A percentile compares a stretch with the other conserved stretches of the same genome.
Evolutionary conservation across 2,329 filamentous ascomycete genomes (phyloP).

Genomic region (Macrophomina phaseolina): DNA sequence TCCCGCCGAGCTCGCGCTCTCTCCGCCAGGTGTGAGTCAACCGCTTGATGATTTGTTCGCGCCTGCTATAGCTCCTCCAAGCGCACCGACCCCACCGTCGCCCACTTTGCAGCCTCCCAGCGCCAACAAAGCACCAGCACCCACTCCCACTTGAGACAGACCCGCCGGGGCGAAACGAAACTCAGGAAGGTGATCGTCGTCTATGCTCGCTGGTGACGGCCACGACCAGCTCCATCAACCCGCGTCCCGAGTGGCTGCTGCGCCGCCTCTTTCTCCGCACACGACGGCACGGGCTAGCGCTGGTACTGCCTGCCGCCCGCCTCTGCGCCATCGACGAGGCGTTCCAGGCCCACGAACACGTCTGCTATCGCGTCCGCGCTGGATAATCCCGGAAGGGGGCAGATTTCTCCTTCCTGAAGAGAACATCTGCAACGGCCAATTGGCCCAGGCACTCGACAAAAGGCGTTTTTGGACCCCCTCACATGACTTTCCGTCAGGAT

Average conservation of each 20-base stretch:
- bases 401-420: conserved; percentile 4
- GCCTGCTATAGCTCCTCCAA: not conserved
- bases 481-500: conserved; percentile 20
- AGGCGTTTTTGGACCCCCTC: not conserved
- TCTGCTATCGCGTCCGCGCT: not conserved
- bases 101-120: not conserved
- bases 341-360: conserved; percentile 2
- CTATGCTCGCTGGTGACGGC: conserved; percentile 6
- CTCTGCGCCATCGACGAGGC: not conserved
- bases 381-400: not conserved
- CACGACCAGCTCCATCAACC: not conserved
- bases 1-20: not conserved
- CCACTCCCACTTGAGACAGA: conserved; percentile 1
- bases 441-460: conserved; percentile 1
- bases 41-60: conserved; percentile 8
- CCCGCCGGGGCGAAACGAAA: conserved; percentile 17
- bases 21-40: conserved; percentile 2
- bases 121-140: conserved; percentile 18
- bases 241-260: not conserved
- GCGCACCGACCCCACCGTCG: not conserved
- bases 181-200: conserved; percentile 18
- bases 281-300: conserved; percentile 5
- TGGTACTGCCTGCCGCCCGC: not conserved
- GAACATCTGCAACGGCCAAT: not conserved
- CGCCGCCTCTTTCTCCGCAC: conserved; percentile 18